Base-by-base conservation (phyloP, 768 basidiomycete species). In the Lactifluus pinguis region DNA sequence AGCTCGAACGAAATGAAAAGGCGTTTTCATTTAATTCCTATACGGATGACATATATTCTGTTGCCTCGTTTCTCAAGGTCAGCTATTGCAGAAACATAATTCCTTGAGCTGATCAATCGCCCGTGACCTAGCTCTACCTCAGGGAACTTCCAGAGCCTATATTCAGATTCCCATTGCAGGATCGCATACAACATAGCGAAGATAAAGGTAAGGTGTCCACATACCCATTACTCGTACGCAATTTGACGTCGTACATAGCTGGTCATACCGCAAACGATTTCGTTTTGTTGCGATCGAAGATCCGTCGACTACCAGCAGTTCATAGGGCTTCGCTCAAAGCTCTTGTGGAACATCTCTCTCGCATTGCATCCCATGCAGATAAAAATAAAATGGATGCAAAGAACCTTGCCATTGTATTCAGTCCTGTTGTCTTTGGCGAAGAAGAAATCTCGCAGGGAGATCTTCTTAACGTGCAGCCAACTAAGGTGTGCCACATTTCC, bases 321-420 rank as follows among this genome's bases (percentile, higher is more conserved):
- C 94, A 95, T 67, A 89, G 92, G 67, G 86, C 87, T 6, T 91
- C 91, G 0, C 79, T 95, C 62, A 88, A 83, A 65, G 82, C 85
- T 9, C 69, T 95, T 30, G 72, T 95, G 19, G 93, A 95, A 64
- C 94, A 95, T 71, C 80, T 97, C 17, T 76, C 85, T 3, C 80
- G 86, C 14, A 84, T 97, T 14, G 80, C 83, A 3, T 75, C 83
- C 5, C 76, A 77, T 39, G 77, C 78, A 21, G 83, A 86, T 30
- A 84, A 81, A 69, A 97, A 95, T 70, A 95, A 95, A 73, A 97
- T 97, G 94, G 94, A 93, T 67, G 77, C 86, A 3, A 92, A 87
- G 76, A 97, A 95, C 69, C 76, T 97, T 25, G 90, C 92, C 3
- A 94, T 97, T 50, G 86, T 94, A 4, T 95, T 95, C 74, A 87